A percentile compares a stretch with the other conserved stretches of the same genome.
phyloP scores from a whole-genome alignment of 129 eudicot genomes.

The Pseudognaphalium luteoalbum region DNA sequence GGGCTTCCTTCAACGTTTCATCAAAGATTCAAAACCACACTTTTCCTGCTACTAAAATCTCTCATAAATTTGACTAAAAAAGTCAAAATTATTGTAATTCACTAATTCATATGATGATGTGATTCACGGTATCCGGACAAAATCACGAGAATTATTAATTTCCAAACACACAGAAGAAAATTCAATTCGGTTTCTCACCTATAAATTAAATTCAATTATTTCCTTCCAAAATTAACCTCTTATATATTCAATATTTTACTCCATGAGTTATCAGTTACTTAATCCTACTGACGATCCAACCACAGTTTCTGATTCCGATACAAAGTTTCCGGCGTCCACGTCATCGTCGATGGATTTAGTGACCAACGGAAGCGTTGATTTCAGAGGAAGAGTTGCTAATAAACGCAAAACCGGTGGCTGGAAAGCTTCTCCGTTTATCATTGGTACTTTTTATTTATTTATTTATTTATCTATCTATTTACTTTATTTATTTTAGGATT shows the following conservation, averaged over 20 bases:
- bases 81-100: too few relatives aligned
- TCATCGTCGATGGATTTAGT: slow-evolving; percentile 44
- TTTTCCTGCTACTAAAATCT: not conserved
- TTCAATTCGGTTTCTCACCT: slow-evolving; percentile 24
- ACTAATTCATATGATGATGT: too few relatives aligned
- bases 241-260: not conserved
- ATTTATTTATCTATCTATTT: too few relatives aligned
- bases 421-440: slow-evolving; percentile 74
- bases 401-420: slow-evolving; percentile 71
- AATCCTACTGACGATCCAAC: slow-evolving; percentile 13
- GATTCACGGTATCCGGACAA: slow-evolving; percentile 35
- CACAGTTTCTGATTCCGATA: not conserved
- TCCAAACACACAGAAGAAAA: not conserved
- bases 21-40: not conserved
- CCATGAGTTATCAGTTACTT: slow-evolving; percentile 28
- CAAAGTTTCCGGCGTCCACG: not conserved
- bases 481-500: not conserved
- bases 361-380: slow-evolving; percentile 55
- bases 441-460: slow-evolving; percentile 48
- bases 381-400: slow-evolving; percentile 59
- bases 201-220: not conserved
- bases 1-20: too few relatives aligned
- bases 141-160: slow-evolving; percentile 19
- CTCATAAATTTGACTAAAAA: not conserved
- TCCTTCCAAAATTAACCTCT: not conserved